Percentiles rank a stretch among this genome's conserved stretches.
Evolutionary conservation across 352 stramenopile species (phyloP).

Genomic region (Pythium scleroteichum): DNA sequence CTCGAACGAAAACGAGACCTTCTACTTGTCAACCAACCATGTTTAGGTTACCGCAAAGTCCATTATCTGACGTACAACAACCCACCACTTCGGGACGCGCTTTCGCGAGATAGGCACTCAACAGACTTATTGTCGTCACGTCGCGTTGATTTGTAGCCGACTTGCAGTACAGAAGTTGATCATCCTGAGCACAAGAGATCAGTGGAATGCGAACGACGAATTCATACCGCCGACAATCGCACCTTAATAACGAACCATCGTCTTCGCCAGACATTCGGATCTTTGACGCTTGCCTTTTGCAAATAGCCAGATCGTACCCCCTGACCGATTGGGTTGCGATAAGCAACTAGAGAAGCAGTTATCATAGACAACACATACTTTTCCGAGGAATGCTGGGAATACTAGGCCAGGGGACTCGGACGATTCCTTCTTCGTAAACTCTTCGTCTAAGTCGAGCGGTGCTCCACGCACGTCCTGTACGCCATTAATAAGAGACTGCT

Average conservation of each 20-base stretch:
- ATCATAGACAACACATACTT: conserved; percentile 31
- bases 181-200: conserved; percentile 33
- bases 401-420: conserved; percentile 51
- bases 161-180: conserved; percentile 87
- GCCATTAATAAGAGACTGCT: too few species aligned
- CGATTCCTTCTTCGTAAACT: conserved; percentile 32
- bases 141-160: conserved; percentile 80
- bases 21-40: conserved; percentile 30
- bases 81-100: conserved; percentile 71
- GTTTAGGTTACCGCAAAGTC: too few species aligned
- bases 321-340: conserved; percentile 17
- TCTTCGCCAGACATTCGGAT: conserved; percentile 79
- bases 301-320: conserved; percentile 77
- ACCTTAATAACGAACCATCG: conserved; percentile 88
- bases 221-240: neutral
- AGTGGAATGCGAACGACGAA: too few species aligned
- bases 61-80: too few species aligned
- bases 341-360: too few species aligned
- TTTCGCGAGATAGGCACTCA: conserved; percentile 75
- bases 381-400: conserved; percentile 72
- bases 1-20: conserved; percentile 76
- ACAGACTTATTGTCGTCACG: conserved; percentile 77
- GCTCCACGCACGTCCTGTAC: conserved; percentile 66
- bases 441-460: conserved; percentile 68
- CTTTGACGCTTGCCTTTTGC: conserved; percentile 80